These are phyloP conservation scores for Mortierella sp. DNA, from an alignment of 371 early-diverging fungal species.

Conservation along the genomic window DNA sequence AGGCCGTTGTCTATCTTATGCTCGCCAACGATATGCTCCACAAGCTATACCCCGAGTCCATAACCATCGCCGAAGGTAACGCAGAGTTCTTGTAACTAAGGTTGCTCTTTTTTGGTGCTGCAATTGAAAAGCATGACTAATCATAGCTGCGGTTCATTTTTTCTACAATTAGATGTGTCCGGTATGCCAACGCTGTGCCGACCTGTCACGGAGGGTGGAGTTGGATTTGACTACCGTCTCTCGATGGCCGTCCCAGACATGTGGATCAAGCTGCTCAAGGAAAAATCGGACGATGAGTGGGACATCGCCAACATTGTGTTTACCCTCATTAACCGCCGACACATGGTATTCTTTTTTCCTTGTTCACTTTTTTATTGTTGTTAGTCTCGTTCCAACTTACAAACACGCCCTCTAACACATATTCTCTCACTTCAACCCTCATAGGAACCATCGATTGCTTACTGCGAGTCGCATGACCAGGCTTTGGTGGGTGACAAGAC, in stretches of 20 bases:
- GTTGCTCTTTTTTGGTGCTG: not conserved
- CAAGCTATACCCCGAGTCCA: slow-evolving; percentile 78
- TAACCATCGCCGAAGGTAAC: slow-evolving; percentile 92
- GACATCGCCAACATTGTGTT: slow-evolving; percentile 87
- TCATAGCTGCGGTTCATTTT: not conserved
- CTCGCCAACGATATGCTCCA: slow-evolving; percentile 92
- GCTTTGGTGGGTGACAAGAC: slow-evolving; percentile 98
- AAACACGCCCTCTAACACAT: not conserved
- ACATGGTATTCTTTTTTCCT: slow-evolving; percentile 51
- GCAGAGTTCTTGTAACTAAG: not conserved
- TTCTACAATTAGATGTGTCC: slow-evolving; percentile 81
- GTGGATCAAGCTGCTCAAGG: slow-evolving; percentile 98
- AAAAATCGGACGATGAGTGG: slow-evolving; percentile 95
- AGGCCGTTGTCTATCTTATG: slow-evolving; percentile 91
- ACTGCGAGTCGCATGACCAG: slow-evolving; percentile 97
- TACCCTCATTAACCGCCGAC: slow-evolving; percentile 93
- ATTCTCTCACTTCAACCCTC: not conserved
- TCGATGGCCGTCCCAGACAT: slow-evolving; percentile 98
- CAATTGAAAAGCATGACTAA: not conserved
- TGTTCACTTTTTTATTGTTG: not conserved
- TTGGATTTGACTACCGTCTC: slow-evolving; percentile 97
- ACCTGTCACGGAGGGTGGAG: slow-evolving; percentile 91
- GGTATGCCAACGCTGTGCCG: slow-evolving; percentile 98
- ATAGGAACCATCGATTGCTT: slow-evolving; percentile 90
- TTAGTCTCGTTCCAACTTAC: not conserved